A percentile compares a stretch with the other conserved stretches of the same genome.
phyloP scores from a whole-genome alignment of 805 yeast genomes.

The Saccharomycopsis sp. region DNA sequence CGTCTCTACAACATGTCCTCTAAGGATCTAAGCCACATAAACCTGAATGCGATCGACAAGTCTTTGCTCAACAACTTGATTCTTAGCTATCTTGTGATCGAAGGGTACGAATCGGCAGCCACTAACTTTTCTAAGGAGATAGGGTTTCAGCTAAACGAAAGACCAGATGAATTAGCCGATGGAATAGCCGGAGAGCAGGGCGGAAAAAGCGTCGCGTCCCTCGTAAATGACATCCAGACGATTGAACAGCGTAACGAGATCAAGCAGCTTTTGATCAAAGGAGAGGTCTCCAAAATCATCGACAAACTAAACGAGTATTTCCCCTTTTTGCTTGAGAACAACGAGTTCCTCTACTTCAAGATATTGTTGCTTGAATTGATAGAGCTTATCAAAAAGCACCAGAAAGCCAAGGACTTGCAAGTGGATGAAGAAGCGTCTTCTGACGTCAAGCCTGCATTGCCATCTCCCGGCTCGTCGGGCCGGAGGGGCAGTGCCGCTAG shows the following conservation, averaged over 20 bases:
- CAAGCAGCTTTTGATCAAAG: constrained; percentile 47
- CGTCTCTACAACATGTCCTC: no score
- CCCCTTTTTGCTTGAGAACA: constrained; percentile 59
- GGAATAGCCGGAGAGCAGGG: background rate
- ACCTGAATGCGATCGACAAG: constrained; percentile 7
- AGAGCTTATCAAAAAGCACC: constrained; percentile 67
- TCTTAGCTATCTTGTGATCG: constrained; percentile 67
- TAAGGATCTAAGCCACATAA: background rate
- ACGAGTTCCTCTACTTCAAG: constrained; percentile 63
- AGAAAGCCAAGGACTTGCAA: constrained; percentile 24
- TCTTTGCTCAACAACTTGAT: constrained; percentile 44
- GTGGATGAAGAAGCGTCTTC: background rate
- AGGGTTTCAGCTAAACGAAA: constrained; percentile 22
- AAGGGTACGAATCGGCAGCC: constrained; percentile 71
- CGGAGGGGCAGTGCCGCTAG: background rate
- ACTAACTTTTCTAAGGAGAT: constrained; percentile 53
- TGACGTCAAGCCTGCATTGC: background rate
- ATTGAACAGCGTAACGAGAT: constrained; percentile 48
- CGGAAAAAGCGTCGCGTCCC: background rate
- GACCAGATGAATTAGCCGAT: background rate
- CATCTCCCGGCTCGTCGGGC: background rate
- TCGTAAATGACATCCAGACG: constrained; percentile 38
- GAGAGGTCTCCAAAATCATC: constrained; percentile 56
- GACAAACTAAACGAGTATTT: constrained; percentile 48
- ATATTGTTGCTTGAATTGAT: constrained; percentile 65